A percentile compares a stretch with the other conserved stretches of the same genome.
These are phyloP conservation scores for Pascua sp. DNA, from an alignment of 1,284 basidiomycete genomes.

Conservation along the genomic window DNA sequence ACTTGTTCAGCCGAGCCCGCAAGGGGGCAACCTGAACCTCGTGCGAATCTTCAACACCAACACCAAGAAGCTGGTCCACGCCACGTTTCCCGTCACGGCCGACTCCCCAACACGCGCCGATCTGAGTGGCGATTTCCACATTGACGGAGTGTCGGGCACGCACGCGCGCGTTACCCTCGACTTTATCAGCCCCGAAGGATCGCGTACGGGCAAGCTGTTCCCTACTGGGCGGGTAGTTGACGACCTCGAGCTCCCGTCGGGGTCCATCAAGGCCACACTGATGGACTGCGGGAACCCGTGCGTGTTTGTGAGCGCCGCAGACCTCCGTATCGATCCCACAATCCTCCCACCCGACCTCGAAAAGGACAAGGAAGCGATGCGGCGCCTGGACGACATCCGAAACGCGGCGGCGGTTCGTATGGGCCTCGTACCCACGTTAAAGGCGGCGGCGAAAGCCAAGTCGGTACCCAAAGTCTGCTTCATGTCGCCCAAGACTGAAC, in stretches of 20 bases:
- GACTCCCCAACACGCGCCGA: slow-evolving; percentile 55
- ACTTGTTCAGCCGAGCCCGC: neutral
- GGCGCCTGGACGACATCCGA: slow-evolving; percentile 47
- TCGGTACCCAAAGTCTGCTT: slow-evolving; percentile 67
- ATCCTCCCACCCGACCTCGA: slow-evolving; percentile 54
- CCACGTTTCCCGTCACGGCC: slow-evolving; percentile 5
- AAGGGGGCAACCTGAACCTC: slow-evolving; percentile 12
- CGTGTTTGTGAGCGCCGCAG: slow-evolving; percentile 57
- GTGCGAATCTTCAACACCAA: slow-evolving; percentile 20
- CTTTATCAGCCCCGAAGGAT: slow-evolving; percentile 64
- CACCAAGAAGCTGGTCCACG: slow-evolving; percentile 17
- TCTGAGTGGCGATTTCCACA: slow-evolving; percentile 52
- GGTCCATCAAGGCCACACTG: slow-evolving; percentile 54
- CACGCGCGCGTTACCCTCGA: slow-evolving; percentile 65
- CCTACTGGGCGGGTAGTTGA: slow-evolving; percentile 60
- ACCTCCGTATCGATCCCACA: slow-evolving; percentile 48
- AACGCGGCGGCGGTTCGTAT: slow-evolving; percentile 59
- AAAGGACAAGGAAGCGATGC: slow-evolving; percentile 4
- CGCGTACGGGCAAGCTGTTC: slow-evolving; percentile 65
- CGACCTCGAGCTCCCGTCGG: slow-evolving; percentile 45
- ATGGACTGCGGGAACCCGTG: slow-evolving; percentile 72
- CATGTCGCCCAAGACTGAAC: slow-evolving; percentile 49
- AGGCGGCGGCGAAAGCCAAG: slow-evolving; percentile 48
- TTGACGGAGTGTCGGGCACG: slow-evolving; percentile 64
- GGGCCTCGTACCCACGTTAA: slow-evolving; percentile 61